Base-by-base conservation (phyloP, 2,329 filamentous ascomycete species). In the Monosporascus sp. region DNA sequence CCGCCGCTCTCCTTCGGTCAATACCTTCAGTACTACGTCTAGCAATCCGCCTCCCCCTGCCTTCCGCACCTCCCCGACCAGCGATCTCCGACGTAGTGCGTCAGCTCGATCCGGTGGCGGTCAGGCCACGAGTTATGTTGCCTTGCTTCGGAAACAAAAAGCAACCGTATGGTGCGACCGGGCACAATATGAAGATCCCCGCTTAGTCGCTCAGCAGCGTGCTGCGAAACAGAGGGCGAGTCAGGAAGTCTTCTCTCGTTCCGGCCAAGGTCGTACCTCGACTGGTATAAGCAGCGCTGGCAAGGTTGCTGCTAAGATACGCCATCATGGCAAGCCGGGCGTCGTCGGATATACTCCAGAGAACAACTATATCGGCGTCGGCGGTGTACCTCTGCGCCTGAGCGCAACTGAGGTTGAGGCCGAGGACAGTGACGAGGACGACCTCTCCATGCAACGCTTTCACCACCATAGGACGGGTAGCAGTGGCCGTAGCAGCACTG, bases 91-190 rank as follows among this genome's bases (percentile, higher is more conserved):
- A 55, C 84, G 91, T 60, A 95, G 90, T 27, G 89, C 86, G 31
- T 96, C 90, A 3, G 88, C 88, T 50, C 85, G 90, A 63, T 95
- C 90, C 22, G 82, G 80, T 57, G 76, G 75, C 47, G 67, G 70
- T 17, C 81, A 82, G 57, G 74, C 87, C 2, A 80, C 80, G n/a
- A 86, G 90, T 59, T 99, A 99, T 71, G 94, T 99, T 50, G 92
- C 94, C 37, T 80, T 97, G n/a, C 87, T 99, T 74, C 85, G 94
- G 57, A 93, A 92, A 70, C 94, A 99, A 73, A 97, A 97, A 70
- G 94, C 91, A 35, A 99, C 94, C 0, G 94, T 99, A 5, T 99
- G 94, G 94, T 97, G 92, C 75, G 94, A 97, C 68, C 87, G 92
- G 51, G 83, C 93, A 9, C 94, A 99, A 70, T 86, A 89, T 57